phyloP scores from a whole-genome alignment of 2,329 filamentous ascomycete genomes.

The Cordyceps pruinosa region DNA sequence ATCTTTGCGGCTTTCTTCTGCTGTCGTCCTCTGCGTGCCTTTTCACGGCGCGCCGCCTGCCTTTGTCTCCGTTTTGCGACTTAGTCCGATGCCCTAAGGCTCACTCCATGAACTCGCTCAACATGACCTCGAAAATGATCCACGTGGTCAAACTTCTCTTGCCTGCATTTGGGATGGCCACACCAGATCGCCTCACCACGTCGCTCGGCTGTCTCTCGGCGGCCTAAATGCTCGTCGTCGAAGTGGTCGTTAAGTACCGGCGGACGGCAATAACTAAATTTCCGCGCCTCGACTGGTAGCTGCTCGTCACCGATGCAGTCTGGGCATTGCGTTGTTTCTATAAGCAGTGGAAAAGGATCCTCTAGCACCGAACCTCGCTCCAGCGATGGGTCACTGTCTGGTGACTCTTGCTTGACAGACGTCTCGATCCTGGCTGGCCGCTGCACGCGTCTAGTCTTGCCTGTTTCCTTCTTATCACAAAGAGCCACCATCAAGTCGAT shows the following conservation, averaged over 20 bases:
- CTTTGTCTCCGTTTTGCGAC: background rate
- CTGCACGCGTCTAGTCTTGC: conserved; percentile 11
- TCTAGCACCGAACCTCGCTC: conserved; percentile 4
- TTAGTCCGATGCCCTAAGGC: background rate
- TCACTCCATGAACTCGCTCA: background rate
- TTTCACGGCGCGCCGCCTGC: background rate
- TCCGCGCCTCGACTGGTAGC: conserved; percentile 13
- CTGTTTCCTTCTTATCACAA: conserved; percentile 18
- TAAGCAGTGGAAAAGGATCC: conserved; percentile 16
- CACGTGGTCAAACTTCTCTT: background rate
- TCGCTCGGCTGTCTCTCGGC: background rate
- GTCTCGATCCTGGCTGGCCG: background rate
- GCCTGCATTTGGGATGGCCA: background rate
- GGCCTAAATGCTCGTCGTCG: background rate
- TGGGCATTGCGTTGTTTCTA: conserved; percentile 17
- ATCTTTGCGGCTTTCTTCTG: background rate
- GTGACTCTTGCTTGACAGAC: background rate
- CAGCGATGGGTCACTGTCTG: background rate
- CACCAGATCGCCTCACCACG: background rate
- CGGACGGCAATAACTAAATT: background rate
- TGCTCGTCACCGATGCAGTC: conserved; percentile 16
- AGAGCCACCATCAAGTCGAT: conserved; percentile 18
- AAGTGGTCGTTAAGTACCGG: background rate
- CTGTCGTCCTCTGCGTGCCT: background rate
- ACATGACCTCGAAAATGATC: background rate